phyloP scores from a whole-genome alignment of 176 grass and related monocot genomes.

The Zizania latifolia region DNA sequence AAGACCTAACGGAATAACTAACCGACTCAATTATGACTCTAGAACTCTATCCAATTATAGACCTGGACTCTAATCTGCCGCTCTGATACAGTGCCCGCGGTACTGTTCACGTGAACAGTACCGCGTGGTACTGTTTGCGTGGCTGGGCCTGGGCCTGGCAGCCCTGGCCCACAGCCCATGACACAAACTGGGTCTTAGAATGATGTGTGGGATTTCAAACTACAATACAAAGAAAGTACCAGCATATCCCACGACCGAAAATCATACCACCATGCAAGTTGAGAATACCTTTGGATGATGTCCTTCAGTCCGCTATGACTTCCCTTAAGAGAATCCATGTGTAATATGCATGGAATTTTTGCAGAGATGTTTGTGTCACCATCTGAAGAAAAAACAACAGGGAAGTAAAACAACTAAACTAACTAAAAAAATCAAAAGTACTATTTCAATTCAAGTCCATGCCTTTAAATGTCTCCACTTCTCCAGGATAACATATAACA shows the following conservation, averaged over 20 bases:
- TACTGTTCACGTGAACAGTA: too few relatives aligned
- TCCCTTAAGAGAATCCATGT: constrained; percentile 99
- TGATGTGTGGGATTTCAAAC: too few relatives aligned
- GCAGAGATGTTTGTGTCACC: constrained; percentile 28
- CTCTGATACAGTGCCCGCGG: too few relatives aligned
- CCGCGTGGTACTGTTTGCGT: too few relatives aligned
- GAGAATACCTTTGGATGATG: constrained; percentile 87
- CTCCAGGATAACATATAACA: constrained; percentile 93
- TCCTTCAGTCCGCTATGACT: constrained; percentile 91
- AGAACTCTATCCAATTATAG: too few relatives aligned
- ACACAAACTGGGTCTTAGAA: too few relatives aligned
- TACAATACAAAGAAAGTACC: not conserved
- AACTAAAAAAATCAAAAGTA: constrained; percentile 19
- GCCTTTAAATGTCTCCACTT: constrained; percentile 50
- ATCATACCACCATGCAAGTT: not conserved
- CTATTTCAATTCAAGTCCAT: constrained; percentile 24
- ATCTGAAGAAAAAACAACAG: constrained; percentile 52
- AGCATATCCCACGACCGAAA: not conserved
- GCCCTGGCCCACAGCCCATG: too few relatives aligned
- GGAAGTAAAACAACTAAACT: constrained; percentile 15
- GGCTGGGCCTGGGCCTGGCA: too few relatives aligned
- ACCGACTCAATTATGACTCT: too few relatives aligned
- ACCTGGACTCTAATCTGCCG: too few relatives aligned
- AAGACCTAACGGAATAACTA: too few relatives aligned
- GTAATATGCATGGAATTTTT: constrained; percentile 85